Base-by-base conservation (phyloP, 192 early-diverging fungal species). In the Jimgerdemannia lactiflua region DNA sequence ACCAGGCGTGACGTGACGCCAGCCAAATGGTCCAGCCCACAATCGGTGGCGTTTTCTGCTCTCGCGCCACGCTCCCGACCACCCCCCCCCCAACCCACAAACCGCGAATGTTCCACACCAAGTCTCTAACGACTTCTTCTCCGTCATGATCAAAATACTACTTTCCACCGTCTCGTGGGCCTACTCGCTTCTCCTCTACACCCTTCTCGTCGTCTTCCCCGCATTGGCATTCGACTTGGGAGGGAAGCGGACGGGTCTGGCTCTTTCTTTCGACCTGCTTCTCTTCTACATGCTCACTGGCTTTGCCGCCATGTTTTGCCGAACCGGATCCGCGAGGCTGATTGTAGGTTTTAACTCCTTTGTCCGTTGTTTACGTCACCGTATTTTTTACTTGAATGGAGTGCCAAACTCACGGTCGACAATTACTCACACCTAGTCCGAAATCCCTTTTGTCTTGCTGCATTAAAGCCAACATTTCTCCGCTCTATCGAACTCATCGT, bases 181-280 rank as follows among this genome's bases (percentile, higher is more conserved):
- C 19, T 67, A 67, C 67, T 67, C 67, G 4, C 20, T 67, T 39
- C 40, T 41, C 6, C 67, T 67, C 20, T 67, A 67, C n/a, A 41
- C 67, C 67, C 17, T 67, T n/a, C 20, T 67, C 6, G 40, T 67
- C 67, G 20, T 67, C 6, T 39, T 67, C 40, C 67, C 40, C 4
- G 20, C 67, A 4, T n/a, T 67, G 40, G 67, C 67, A 8, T 67
- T 67, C 40, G 67, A 67, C 67, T 8, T 67, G 4, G 67, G 67
- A 4, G 67, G 17, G 40, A 67, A 67, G 67, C 4, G n/a, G 67
- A 67, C 17, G 4, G 67, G 67, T 8, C 17, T 67, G 19, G 19
- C 20, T 41, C n/a, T 67, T 20, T 67, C 67, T 8, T 17, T 67
- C 8, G 8, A 41, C 40, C 40, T 67, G 67, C 67, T 67, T 67